Conservation (phyloP, 2,329 filamentous ascomycete genomes). For the Claviceps humidiphila region DNA sequence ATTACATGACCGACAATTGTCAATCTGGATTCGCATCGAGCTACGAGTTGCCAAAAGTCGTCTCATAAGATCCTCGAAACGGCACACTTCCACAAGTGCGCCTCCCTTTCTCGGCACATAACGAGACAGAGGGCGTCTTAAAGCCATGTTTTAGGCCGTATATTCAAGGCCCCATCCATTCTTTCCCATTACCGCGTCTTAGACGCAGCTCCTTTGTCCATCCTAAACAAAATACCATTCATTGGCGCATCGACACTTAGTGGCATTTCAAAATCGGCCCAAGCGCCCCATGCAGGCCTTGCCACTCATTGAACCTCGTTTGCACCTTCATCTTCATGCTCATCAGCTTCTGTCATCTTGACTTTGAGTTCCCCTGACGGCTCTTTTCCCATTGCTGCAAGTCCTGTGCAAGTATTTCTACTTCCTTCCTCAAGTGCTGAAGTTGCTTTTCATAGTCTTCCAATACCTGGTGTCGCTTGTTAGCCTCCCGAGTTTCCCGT, state of each 20-base stretch:
- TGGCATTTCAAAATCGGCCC: no score
- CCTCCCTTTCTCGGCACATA: no score
- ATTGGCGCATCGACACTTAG: not conserved
- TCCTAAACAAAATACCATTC: no score
- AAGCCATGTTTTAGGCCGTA: no score
- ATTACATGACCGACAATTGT: no score
- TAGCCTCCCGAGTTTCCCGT: not conserved
- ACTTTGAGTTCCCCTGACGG: slow-evolving; percentile 26
- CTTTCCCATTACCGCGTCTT: no score
- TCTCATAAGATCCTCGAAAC: no score
- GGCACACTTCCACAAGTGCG: no score
- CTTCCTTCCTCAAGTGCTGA: slow-evolving; percentile 59
- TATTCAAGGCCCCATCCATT: no score
- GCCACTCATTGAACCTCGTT: not conserved
- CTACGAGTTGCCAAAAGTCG: not conserved
- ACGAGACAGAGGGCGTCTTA: no score
- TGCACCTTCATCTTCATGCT: not conserved
- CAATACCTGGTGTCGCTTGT: slow-evolving; percentile 44
- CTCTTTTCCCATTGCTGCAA: slow-evolving; percentile 43
- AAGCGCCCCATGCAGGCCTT: not conserved
- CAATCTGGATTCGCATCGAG: not conserved
- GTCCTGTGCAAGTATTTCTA: slow-evolving; percentile 48
- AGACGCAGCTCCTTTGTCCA: no score
- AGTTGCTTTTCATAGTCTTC: slow-evolving; percentile 75
- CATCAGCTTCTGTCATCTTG: slow-evolving; percentile 11